These are phyloP conservation scores for Mycena capillaripes DNA, from an alignment of 768 basidiomycete species.

Conservation along the genomic window DNA sequence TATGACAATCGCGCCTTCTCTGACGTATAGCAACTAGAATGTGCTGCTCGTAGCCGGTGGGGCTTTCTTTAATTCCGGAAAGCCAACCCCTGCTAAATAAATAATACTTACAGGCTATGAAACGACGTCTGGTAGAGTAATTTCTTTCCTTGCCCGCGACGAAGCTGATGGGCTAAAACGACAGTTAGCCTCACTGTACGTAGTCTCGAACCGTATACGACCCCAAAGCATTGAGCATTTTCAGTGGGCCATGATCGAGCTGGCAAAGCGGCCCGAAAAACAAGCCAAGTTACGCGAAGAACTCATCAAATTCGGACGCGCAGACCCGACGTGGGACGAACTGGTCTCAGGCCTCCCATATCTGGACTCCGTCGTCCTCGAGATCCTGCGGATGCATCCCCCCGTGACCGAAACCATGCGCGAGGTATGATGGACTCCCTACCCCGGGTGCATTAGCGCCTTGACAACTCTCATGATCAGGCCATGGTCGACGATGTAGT, in stretches of 20 bases:
- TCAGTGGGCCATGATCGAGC: slow-evolving; percentile 54
- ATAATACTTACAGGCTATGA: slow-evolving; percentile 51
- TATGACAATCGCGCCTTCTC: no score
- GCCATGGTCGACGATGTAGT: slow-evolving; percentile 54
- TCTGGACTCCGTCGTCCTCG: slow-evolving; percentile 57
- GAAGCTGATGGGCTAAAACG: neutral
- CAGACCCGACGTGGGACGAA: slow-evolving; percentile 55
- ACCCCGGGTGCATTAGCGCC: neutral
- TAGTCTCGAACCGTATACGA: no score
- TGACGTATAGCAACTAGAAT: slow-evolving; percentile 40
- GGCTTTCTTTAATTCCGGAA: neutral
- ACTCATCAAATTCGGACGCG: slow-evolving; percentile 36
- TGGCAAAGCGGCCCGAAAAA: slow-evolving; percentile 45
- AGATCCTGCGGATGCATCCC: slow-evolving; percentile 54
- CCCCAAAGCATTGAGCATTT: no score
- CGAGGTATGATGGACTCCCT: slow-evolving; percentile 40
- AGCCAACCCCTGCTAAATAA: neutral
- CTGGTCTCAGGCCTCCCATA: slow-evolving; percentile 50
- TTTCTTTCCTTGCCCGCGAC: no score
- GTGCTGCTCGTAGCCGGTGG: slow-evolving; percentile 46
- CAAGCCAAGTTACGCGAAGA: slow-evolving; percentile 50
- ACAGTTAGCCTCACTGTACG: slow-evolving; percentile 41
- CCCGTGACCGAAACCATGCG: slow-evolving; percentile 47
- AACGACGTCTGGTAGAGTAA: slow-evolving; percentile 51
- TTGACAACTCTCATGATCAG: slow-evolving; percentile 37